phyloP scores from a whole-genome alignment of 306 rosid genomes.

The Sophora flavescens region DNA sequence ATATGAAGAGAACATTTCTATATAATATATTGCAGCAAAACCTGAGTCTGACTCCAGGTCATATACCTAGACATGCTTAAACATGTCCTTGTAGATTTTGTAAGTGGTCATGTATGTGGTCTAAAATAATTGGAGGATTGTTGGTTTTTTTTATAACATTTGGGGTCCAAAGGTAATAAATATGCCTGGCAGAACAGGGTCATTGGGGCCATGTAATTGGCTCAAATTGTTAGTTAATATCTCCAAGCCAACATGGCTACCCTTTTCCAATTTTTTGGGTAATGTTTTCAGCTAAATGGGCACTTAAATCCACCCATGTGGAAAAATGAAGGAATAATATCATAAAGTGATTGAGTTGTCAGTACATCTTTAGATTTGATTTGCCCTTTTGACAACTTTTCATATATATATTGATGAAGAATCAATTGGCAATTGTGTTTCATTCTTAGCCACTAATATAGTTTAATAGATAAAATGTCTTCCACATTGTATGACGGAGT shows the following conservation, averaged over 20 bases:
- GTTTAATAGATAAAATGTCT: background rate
- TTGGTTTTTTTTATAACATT: background rate
- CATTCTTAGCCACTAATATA: slow-evolving; percentile 45
- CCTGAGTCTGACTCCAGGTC: slow-evolving; percentile 46
- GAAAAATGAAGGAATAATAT: slow-evolving; percentile 39
- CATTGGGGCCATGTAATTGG: background rate
- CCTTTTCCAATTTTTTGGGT: slow-evolving; percentile 41
- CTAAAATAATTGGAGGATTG: slow-evolving; percentile 27
- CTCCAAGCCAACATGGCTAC: slow-evolving; percentile 27
- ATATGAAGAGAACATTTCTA: slow-evolving; percentile 8
- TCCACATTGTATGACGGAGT: slow-evolving; percentile 26
- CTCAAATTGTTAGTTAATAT: slow-evolving; percentile 34
- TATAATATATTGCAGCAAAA: slow-evolving; percentile 30
- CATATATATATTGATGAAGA: background rate
- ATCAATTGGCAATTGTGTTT: slow-evolving; percentile 38
- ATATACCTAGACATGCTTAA: slow-evolving; percentile 43
- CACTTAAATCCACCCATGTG: slow-evolving; percentile 47
- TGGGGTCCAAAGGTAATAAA: slow-evolving; percentile 20
- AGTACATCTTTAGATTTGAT: slow-evolving; percentile 6
- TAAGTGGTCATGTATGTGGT: slow-evolving; percentile 39
- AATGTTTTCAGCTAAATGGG: slow-evolving; percentile 18
- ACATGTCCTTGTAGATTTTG: slow-evolving; percentile 40
- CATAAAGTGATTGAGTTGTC: slow-evolving; percentile 41
- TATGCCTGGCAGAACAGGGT: slow-evolving; percentile 36
- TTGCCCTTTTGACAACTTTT: slow-evolving; percentile 17